A percentile compares a stretch with the other conserved stretches of the same genome.
phyloP scores from a whole-genome alignment of 2,329 filamentous ascomycete genomes.

The Cladosporium colombiae region DNA sequence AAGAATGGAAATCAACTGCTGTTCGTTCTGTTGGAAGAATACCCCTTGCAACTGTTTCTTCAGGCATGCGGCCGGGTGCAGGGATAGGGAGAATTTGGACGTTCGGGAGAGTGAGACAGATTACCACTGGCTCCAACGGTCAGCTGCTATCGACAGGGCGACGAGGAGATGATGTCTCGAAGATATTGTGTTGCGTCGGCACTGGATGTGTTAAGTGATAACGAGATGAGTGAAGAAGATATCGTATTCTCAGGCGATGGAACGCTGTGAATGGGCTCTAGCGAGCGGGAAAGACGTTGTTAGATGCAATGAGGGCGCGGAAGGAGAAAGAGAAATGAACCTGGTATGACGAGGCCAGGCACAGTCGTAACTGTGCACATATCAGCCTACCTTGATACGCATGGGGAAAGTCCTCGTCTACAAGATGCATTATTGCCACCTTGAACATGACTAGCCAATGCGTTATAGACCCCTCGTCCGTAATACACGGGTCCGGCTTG shows the following conservation, averaged over 20 bases:
- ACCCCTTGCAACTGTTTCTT: constrained; percentile 16
- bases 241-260: neutral
- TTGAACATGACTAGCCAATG: neutral
- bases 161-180: constrained; percentile 17
- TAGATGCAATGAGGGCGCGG: neutral
- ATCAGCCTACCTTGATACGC: neutral
- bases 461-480: neutral
- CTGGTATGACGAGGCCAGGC: neutral
- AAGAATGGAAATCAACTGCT: neutral
- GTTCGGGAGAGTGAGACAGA: constrained; percentile 15
- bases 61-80: constrained; percentile 11
- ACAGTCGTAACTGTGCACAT: neutral
- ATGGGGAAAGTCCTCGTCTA: neutral
- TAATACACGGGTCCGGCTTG: constrained; percentile 1
- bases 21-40: neutral
- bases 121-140: constrained; percentile 17
- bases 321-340: neutral
- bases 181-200: neutral
- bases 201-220: neutral
- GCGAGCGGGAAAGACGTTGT: neutral
- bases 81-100: constrained; percentile 19
- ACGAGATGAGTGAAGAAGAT: neutral
- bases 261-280: neutral
- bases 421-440: neutral
- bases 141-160: constrained; percentile 16